Evolutionary conservation across 2,329 filamentous ascomycete genomes (phyloP).

Genomic region (Orbilia quercus): DNA sequence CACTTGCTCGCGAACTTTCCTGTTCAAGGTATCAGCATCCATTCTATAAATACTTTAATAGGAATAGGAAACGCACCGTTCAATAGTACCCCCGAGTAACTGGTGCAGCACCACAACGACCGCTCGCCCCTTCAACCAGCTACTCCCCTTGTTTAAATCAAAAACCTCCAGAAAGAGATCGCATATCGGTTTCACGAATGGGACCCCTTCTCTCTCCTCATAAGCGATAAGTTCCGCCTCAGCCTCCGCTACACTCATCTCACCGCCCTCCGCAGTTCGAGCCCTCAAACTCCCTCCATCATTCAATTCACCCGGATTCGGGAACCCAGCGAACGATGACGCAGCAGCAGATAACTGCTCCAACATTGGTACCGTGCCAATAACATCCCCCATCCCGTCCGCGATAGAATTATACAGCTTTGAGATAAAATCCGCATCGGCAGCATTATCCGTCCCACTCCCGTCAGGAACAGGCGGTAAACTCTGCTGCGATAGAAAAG

Average conservation of each 20-base stretch:
- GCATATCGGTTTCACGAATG: constrained; percentile 98
- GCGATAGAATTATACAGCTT: constrained; percentile 96
- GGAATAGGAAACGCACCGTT: constrained; percentile 69
- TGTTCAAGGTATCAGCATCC: constrained; percentile 23
- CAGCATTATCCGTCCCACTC: constrained; percentile 67
- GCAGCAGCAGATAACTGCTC: constrained; percentile 80
- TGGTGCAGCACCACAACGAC: constrained; percentile 97
- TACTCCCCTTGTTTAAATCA: constrained; percentile 92
- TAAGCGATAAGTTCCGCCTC: constrained; percentile 95
- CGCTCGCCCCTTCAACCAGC: constrained; percentile 94
- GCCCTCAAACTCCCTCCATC: constrained; percentile 73
- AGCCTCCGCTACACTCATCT: constrained; percentile 70
- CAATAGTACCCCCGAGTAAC: constrained; percentile 92
- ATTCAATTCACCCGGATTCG: constrained; percentile 28
- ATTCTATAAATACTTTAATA: not conserved
- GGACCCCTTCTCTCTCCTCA: constrained; percentile 86
- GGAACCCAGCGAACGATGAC: constrained; percentile 47
- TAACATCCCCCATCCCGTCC: constrained; percentile 96
- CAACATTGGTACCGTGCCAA: constrained; percentile 93
- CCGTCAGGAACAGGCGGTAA: constrained; percentile 69
- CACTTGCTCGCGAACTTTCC: constrained; percentile 86
- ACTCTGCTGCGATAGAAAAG: constrained; percentile 88
- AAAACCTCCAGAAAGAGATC: constrained; percentile 97
- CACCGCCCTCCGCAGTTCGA: constrained; percentile 47
- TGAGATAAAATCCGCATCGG: constrained; percentile 82